Base-by-base conservation (phyloP, 176 grass and related monocot genomes). In the Cocos nucifera region DNA sequence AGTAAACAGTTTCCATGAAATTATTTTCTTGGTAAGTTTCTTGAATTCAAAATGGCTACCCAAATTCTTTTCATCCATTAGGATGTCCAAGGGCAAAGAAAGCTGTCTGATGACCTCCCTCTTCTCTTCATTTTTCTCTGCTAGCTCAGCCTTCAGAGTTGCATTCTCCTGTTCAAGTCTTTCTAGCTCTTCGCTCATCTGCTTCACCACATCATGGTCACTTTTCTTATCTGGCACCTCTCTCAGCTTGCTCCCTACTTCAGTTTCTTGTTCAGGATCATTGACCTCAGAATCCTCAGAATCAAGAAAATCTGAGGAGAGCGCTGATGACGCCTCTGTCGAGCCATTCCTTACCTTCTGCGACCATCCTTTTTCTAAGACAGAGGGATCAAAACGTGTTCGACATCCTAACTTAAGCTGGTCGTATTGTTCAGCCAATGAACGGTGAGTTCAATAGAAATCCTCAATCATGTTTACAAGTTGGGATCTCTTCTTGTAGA, bases 41-140 rank as follows among this genome's bases (percentile, higher is more conserved):
- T 64, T 85, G 28, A 92, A 65, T 39, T 85, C 84, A 21, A 88
- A 81, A 9, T 58, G 39, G 4, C 71, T 66, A 52, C 72, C 19
- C n/a, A 51, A 55, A 6, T 62, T 75, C 66, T 70, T 68, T 76
- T 92, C 84, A 60, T 85, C 73, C 69, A 80, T 73, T 52, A 91
- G 58, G 49, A 92, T 72, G 66, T 81, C 67, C n/a, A 88, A 73
- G 17, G 84, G 77, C 20, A 79, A 70, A 9, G 81, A 68, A 12
- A 92, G 81, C 49, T 98, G 93, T 67, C 93, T 82, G 74, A 98
- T 98, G 0, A 81, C 87, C 78, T 98, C 93, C 81, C 93, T 83
- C 73, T 98, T 98, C 70, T 98, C 87, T 73, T 98, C 87, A 15
- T 92, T 78, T 75, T 96, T 96, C 4, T 6, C 55, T 4, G 75